These are phyloP conservation scores for Nepenthes alata DNA, from an alignment of 179 eudicot species.

Conservation along the genomic window DNA sequence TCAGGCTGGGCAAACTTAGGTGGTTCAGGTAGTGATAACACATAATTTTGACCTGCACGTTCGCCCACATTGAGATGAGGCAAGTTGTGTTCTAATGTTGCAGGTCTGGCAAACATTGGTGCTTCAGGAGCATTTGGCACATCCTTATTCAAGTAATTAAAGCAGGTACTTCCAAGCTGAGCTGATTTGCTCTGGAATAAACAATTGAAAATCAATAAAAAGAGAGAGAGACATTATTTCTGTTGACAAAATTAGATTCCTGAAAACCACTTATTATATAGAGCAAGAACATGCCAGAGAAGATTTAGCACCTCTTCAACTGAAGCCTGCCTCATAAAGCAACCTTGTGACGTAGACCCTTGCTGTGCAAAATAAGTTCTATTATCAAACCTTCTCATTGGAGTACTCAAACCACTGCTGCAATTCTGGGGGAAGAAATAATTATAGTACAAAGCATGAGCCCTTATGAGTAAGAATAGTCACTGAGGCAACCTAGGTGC, in stretches of 20 bases:
- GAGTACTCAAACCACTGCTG: constrained; percentile 37
- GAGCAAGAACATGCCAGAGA: background rate
- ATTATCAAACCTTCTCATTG: constrained; percentile 48
- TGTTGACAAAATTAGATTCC: background rate
- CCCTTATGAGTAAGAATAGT: background rate
- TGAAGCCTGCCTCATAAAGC: constrained; percentile 59
- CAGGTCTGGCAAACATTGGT: constrained; percentile 47
- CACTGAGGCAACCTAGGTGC: background rate
- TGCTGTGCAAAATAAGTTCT: constrained; percentile 47
- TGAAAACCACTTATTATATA: background rate
- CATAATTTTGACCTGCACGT: constrained; percentile 8
- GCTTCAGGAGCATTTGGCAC: constrained; percentile 13
- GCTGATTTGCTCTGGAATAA: constrained; percentile 17
- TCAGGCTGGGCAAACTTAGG: constrained; percentile 36
- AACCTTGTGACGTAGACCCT: constrained; percentile 46
- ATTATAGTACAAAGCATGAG: background rate
- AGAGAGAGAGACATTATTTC: background rate
- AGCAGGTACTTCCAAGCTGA: constrained; percentile 20
- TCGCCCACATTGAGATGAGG: constrained; percentile 11
- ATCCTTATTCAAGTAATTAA: constrained; percentile 7
- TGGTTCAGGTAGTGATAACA: constrained; percentile 19
- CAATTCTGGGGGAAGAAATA: constrained; percentile 36
- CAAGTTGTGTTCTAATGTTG: constrained; percentile 12
- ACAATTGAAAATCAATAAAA: background rate
- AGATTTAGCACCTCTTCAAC: constrained; percentile 25